Evolutionary conservation across 305 asterid genomes (phyloP).

Genomic region (Fraxinus angustifolia): DNA sequence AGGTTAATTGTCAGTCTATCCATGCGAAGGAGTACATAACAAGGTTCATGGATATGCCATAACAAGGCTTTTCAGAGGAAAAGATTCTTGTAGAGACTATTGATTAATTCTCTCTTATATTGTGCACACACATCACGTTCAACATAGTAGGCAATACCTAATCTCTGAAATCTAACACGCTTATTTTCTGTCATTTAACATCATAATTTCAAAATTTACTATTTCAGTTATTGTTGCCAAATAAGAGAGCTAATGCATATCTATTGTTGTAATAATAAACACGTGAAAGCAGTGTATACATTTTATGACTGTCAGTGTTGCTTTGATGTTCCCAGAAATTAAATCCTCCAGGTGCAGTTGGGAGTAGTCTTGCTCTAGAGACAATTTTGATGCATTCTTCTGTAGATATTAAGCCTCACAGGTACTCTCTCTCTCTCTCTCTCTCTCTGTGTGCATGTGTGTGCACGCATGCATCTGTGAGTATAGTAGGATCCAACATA

Average conservation of each 20-base stretch:
- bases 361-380: slow-evolving; percentile 91
- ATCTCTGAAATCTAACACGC: background rate
- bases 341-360: slow-evolving; percentile 87
- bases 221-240: background rate
- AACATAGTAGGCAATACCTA: background rate
- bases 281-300: background rate
- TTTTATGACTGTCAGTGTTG: slow-evolving; percentile 21
- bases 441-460: background rate
- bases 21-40: background rate
- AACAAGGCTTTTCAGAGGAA: slow-evolving; percentile 1
- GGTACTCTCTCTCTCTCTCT: slow-evolving; percentile 37
- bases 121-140: background rate
- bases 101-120: background rate
- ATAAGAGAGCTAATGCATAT: background rate
- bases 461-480: background rate
- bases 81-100: slow-evolving; percentile 4
- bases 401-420: slow-evolving; percentile 43
- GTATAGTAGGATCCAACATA: background rate
- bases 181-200: background rate
- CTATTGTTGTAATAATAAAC: slow-evolving; percentile 10
- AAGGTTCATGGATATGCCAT: background rate
- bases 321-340: slow-evolving; percentile 57
- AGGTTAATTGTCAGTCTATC: slow-evolving; percentile 10
- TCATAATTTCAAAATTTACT: background rate
- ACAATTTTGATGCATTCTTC: slow-evolving; percentile 70